These are phyloP conservation scores for Dunaliella primolecta DNA, from an alignment of 139 green algal genomes.

Conservation along the genomic window DNA sequence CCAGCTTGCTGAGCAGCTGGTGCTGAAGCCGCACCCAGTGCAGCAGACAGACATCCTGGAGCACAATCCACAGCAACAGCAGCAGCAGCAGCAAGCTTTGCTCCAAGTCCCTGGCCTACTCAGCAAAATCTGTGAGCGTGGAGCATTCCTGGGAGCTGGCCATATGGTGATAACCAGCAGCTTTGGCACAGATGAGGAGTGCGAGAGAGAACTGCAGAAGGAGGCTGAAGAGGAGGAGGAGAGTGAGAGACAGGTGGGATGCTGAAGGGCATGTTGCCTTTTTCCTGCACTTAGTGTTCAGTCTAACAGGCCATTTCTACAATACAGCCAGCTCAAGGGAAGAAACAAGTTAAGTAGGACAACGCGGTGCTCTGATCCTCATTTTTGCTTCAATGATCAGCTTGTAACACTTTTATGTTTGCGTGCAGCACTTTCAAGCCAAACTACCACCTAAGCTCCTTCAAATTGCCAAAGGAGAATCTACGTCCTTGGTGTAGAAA, in stretches of 20 bases:
- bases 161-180: constrained; percentile 8
- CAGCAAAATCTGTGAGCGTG: neutral
- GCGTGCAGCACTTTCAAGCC: neutral
- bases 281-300: neutral
- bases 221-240: constrained; percentile 56
- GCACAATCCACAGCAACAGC: neutral
- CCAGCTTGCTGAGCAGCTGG: neutral
- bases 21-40: neutral
- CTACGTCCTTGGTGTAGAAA: too few relatives aligned
- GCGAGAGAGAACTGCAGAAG: constrained; percentile 46
- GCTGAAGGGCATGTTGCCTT: neutral
- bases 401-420: too few relatives aligned
- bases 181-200: constrained; percentile 38
- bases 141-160: neutral
- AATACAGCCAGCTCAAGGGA: too few relatives aligned
- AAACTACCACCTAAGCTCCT: too few relatives aligned
- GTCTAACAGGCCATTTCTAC: too few relatives aligned
- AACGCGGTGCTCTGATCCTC: too few relatives aligned
- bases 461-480: too few relatives aligned
- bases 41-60: neutral
- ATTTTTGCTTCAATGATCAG: too few relatives aligned
- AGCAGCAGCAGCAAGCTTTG: neutral
- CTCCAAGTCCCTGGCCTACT: neutral
- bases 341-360: too few relatives aligned
- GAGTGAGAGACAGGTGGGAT: constrained; percentile 19